Conservation (phyloP, 495 filamentous ascomycete species). For the Jackrogersella minutella region DNA sequence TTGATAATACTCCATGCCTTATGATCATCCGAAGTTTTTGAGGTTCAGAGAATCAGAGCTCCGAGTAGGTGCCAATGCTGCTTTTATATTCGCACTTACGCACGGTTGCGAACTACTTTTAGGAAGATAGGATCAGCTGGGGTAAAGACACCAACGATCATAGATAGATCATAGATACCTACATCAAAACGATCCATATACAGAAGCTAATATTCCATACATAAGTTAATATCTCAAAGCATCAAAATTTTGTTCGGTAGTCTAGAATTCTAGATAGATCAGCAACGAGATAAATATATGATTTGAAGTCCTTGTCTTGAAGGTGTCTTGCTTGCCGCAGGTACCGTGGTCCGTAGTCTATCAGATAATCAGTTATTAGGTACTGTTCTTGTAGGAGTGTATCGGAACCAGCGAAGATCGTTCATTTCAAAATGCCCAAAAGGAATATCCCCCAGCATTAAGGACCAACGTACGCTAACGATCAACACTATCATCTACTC, state of each 20-base stretch:
- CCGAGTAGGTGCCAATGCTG: not conserved
- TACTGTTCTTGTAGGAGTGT: conserved; percentile 13
- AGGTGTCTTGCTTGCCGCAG: conserved; percentile 17
- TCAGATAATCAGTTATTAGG: not conserved
- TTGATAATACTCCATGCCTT: too few species aligned
- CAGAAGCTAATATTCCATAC: not conserved
- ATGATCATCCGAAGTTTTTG: not conserved
- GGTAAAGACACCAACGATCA: conserved; percentile 4
- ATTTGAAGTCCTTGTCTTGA: conserved; percentile 12
- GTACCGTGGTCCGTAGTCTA: conserved; percentile 16
- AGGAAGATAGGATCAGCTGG: not conserved
- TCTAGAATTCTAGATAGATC: too few species aligned
- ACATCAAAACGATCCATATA: conserved; percentile 3
- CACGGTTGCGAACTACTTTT: not conserved
- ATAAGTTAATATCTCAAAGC: too few species aligned
- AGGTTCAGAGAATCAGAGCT: too few species aligned
- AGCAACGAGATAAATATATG: conserved; percentile 2
- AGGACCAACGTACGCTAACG: conserved; percentile 20
- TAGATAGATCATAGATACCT: too few species aligned
- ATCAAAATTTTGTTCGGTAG: too few species aligned
- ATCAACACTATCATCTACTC: conserved; percentile 26
- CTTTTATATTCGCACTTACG: not conserved
- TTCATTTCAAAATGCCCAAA: conserved; percentile 28
- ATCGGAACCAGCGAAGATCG: conserved; percentile 24
- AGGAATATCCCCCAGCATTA: conserved; percentile 16